Percentiles rank a stretch among this genome's conserved stretches.
These are phyloP conservation scores for Fusarium denticulatum DNA, from an alignment of 2,329 filamentous ascomycete genomes.

Conservation along the genomic window DNA sequence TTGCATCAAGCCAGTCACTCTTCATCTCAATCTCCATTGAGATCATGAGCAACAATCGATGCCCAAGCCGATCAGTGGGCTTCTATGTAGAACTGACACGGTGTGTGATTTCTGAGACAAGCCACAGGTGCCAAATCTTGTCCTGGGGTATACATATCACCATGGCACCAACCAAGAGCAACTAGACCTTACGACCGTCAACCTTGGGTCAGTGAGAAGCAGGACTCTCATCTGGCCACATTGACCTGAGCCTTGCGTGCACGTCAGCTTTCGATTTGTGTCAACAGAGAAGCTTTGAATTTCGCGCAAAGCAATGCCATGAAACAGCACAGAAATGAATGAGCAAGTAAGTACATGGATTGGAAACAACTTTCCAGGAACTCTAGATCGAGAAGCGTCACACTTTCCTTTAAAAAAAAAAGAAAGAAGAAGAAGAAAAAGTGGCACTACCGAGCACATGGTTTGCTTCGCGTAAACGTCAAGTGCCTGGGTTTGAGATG, in stretches of 20 bases:
- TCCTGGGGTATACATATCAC: not conserved
- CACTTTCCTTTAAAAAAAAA: not conserved
- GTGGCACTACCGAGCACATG: not conserved
- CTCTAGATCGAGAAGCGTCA: not conserved
- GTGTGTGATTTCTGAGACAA: not conserved
- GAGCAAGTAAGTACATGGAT: not conserved
- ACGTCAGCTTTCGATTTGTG: not conserved
- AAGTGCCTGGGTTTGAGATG: not conserved
- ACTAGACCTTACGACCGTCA: not conserved
- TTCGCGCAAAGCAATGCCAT: not conserved
- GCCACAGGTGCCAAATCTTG: not conserved
- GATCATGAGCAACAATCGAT: not conserved
- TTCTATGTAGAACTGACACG: not conserved
- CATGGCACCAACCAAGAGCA: not conserved
- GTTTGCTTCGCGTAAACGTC: not conserved
- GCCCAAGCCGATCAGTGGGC: not conserved
- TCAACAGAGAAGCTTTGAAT: not conserved
- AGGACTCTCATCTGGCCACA: not conserved
- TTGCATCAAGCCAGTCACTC: not conserved
- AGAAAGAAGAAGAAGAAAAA: too few relatives aligned
- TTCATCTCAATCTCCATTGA: constrained; percentile 2
- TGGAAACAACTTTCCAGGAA: not conserved
- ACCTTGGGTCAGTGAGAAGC: not conserved
- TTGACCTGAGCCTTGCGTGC: not conserved
- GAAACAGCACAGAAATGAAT: not conserved